Percentiles rank a stretch among this genome's conserved stretches.
phyloP scores from a whole-genome alignment of 176 grass and related monocot genomes.

The Bromus sterilis region DNA sequence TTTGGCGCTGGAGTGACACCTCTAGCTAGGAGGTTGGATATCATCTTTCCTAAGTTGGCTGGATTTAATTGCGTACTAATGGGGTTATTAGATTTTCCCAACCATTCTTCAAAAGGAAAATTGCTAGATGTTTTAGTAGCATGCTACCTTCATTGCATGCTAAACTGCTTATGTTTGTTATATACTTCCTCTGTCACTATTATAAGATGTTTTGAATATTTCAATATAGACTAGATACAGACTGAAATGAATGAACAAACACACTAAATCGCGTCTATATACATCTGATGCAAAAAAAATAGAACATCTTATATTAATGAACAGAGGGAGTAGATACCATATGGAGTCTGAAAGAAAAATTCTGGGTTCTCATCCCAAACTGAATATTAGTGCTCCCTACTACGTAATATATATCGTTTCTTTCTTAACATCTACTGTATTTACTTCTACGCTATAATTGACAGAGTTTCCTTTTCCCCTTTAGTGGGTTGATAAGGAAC shows the following conservation, averaged over 20 bases:
- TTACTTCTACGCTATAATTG: background rate
- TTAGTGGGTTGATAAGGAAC: conserved; percentile 76
- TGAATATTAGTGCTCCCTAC: background rate
- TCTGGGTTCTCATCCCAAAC: background rate
- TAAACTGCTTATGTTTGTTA: conserved; percentile 10
- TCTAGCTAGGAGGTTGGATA: background rate
- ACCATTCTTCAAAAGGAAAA: background rate
- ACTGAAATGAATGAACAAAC: too few species aligned
- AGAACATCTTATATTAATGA: too few species aligned
- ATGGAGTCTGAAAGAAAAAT: conserved; percentile 1
- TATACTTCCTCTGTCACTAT: too few species aligned
- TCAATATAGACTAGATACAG: too few species aligned
- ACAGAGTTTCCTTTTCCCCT: conserved; percentile 25
- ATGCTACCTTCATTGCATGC: too few species aligned
- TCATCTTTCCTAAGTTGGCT: background rate
- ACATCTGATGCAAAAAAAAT: too few species aligned
- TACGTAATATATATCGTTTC: background rate
- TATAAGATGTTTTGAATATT: too few species aligned
- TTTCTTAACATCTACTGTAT: background rate
- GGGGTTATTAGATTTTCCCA: background rate
- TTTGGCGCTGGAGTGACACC: background rate
- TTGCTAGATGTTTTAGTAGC: background rate
- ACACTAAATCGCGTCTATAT: too few species aligned
- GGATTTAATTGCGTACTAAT: background rate
- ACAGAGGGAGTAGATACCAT: too few species aligned